Base-by-base conservation (phyloP, 2,329 filamentous ascomycete genomes). In the Hymenoscyphus linearis region DNA sequence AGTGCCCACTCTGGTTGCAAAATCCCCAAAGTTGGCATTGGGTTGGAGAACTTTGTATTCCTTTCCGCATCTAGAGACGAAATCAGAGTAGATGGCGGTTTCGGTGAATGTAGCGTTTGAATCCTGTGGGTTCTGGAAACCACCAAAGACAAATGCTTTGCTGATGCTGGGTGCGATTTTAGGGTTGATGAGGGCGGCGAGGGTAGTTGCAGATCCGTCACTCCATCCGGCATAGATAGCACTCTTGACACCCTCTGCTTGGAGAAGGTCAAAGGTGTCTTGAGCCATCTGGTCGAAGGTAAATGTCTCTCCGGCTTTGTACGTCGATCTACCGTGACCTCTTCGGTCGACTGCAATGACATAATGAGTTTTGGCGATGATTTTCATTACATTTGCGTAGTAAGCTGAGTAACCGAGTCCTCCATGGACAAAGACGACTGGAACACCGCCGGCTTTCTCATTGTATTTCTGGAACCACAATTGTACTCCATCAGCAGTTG, bases 401-500 rank as follows among this genome's bases (percentile, higher is more conserved):
- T 77, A 77, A 12, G 74, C 74, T 12, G 74, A 77, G 68, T 76
- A 76, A 26, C 75, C 75, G 31, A 78, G 72, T 26, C 76, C 76
- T 35, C 76, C 76, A 64, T 76, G 74, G 52, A 76, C 68, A 60
- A 78, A 67, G 60, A 78, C 72, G 2, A 78, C 69, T 5, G 76
- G 75, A 0, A 69, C 65, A 14, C 69, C 68, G 37, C 70, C 70
- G 2, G 71, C 69, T 7, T 67, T 54, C 34, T 74, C 69, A 59
- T 76, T 77, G 70, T 77, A 78, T 65, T 75, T 72, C 62, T 76
- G 75, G 67, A 70, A 73, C 76, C 76, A 78, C 22, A 78, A 72
- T 7, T 76, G 66, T 10, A 73, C 76, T 47, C 74, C 72, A 61
- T 77, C 76, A 65, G 76, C 70, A 10, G 18, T 50, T 6, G 66